These are phyloP conservation scores for Colletotrichum tofieldiae DNA, from an alignment of 2,329 filamentous ascomycete genomes.

Conservation along the genomic window DNA sequence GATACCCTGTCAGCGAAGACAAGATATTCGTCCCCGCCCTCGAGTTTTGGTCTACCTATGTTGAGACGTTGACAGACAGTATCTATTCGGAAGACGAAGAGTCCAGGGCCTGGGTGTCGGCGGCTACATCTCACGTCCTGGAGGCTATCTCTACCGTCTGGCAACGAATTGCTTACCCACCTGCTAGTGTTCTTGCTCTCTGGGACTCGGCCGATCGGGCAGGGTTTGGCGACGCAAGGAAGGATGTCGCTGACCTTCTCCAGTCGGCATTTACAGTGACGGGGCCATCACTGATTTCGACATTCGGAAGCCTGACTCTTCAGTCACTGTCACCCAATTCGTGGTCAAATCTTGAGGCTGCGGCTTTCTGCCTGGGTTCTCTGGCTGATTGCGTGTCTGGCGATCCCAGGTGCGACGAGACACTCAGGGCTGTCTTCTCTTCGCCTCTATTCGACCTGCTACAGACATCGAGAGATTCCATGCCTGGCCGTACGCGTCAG, in stretches of 20 bases:
- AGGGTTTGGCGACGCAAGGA: conserved; percentile 80
- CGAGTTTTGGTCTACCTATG: conserved; percentile 86
- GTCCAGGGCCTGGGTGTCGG: conserved; percentile 69
- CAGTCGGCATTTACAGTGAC: conserved; percentile 78
- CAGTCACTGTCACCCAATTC: conserved; percentile 63
- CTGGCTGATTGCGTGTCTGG: conserved; percentile 78
- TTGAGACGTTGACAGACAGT: conserved; percentile 77
- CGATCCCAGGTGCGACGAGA: conserved; percentile 69
- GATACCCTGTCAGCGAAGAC: conserved; percentile 80
- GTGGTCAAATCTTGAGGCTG: conserved; percentile 74
- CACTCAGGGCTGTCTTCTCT: conserved; percentile 74
- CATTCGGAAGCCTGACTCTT: conserved; percentile 71
- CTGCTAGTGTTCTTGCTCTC: conserved; percentile 67
- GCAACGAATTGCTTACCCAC: conserved; percentile 79
- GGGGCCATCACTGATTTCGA: conserved; percentile 69
- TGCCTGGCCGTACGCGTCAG: conserved; percentile 76
- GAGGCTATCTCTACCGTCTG: conserved; percentile 77
- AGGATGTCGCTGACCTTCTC: conserved; percentile 85
- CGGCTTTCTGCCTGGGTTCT: conserved; percentile 75
- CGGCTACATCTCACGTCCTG: conserved; percentile 72
- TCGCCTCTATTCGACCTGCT: conserved; percentile 71
- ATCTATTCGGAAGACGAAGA: conserved; percentile 66
- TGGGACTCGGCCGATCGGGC: conserved; percentile 81
- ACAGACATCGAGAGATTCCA: conserved; percentile 62
- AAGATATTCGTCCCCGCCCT: conserved; percentile 81